phyloP scores from a whole-genome alignment of 2,329 filamentous ascomycete species.

The Ophiocordyceps camponoti-leonardi region DNA sequence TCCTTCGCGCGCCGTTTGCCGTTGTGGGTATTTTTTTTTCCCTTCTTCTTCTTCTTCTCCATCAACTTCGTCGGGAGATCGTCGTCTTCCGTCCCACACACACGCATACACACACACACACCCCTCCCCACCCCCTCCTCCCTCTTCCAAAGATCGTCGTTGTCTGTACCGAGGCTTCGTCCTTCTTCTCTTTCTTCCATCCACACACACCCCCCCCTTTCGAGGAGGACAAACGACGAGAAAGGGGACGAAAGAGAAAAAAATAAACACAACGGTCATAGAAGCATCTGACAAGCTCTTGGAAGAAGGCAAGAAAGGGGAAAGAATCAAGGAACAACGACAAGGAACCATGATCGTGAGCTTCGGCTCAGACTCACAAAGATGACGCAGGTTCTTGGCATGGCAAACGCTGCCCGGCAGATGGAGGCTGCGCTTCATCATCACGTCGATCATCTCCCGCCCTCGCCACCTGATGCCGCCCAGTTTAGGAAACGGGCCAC shows the following conservation, averaged over 20 bases:
- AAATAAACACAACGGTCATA: no score
- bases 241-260: no score
- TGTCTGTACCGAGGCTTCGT: neutral
- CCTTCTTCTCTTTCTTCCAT: neutral
- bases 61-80: neutral
- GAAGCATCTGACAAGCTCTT: no score
- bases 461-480: conserved; percentile 2
- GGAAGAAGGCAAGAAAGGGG: no score
- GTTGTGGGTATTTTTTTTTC: neutral
- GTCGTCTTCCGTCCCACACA: neutral
- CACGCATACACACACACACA: no score
- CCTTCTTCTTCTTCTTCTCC: neutral
- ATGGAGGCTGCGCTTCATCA: neutral
- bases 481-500: conserved; percentile 24
- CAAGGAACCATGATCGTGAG: neutral
- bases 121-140: neutral
- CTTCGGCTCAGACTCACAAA: neutral
- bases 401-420: neutral
- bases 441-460: conserved; percentile 1
- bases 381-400: neutral
- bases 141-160: neutral
- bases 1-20: neutral
- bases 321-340: no score
- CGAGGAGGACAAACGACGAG: neutral
- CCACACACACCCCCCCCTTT: no score